Conservation (phyloP, 1,284 basidiomycete genomes). For the Marasmius oreades region DNA sequence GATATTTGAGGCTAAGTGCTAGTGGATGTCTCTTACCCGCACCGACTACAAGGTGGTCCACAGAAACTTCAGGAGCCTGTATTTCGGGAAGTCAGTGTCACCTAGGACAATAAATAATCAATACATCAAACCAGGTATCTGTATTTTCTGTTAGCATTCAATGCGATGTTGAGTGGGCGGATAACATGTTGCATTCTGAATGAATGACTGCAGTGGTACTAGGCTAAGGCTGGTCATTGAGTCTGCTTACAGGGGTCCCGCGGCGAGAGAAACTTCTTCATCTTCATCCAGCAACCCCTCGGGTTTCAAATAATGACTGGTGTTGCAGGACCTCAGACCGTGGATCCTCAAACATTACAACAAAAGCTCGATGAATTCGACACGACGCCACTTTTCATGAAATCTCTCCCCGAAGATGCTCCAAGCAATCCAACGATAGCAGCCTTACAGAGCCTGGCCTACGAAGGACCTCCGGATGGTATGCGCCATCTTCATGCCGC, state of each 20-base stretch:
- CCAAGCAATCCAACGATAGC: slow-evolving; percentile 66
- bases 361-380: slow-evolving; percentile 53
- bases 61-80: slow-evolving; percentile 64
- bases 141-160: background rate
- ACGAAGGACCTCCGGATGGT: slow-evolving; percentile 95
- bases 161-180: background rate
- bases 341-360: slow-evolving; percentile 34
- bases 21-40: slow-evolving; percentile 54
- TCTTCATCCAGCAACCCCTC: too few relatives aligned
- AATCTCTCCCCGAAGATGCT: slow-evolving; percentile 66
- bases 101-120: too few relatives aligned
- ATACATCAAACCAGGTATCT: background rate
- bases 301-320: too few relatives aligned
- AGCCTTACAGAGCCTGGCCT: slow-evolving; percentile 82
- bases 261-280: too few relatives aligned
- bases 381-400: slow-evolving; percentile 88
- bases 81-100: background rate
- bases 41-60: slow-evolving; percentile 94
- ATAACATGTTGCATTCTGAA: background rate
- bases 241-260: too few relatives aligned
- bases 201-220: background rate
- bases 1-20: background rate
- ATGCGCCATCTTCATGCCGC: slow-evolving; percentile 33
- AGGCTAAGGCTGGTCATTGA: too few relatives aligned
- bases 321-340: slow-evolving; percentile 28